Conservation (phyloP, 371 early-diverging fungal genomes). For the Lichtheimia corymbifera region DNA sequence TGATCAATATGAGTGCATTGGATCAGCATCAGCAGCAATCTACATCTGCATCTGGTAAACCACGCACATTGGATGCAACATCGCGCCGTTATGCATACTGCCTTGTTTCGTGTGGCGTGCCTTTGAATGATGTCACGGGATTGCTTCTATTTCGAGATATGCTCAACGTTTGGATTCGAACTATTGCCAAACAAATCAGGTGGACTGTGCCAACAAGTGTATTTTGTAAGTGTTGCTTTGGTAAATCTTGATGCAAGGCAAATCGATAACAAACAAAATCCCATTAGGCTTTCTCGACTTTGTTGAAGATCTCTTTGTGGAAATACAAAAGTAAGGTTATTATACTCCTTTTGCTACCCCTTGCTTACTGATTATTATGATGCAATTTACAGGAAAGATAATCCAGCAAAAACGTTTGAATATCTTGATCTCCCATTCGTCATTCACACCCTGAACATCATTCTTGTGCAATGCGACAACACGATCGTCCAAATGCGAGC, state of each 20-base stretch:
- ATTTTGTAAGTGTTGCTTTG: slow-evolving; percentile 35
- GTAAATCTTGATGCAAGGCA: not conserved
- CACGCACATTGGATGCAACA: slow-evolving; percentile 51
- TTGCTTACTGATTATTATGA: not conserved
- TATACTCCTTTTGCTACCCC: not conserved
- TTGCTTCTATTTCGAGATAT: slow-evolving; percentile 50
- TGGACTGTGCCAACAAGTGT: slow-evolving; percentile 54
- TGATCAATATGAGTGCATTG: no score
- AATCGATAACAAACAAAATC: not conserved
- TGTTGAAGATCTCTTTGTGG: slow-evolving; percentile 8
- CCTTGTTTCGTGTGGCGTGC: slow-evolving; percentile 42
- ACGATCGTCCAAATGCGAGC: slow-evolving; percentile 52
- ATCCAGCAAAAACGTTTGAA: not conserved
- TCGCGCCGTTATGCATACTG: slow-evolving; percentile 57
- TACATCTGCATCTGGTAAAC: slow-evolving; percentile 36
- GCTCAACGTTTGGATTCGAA: slow-evolving; percentile 58
- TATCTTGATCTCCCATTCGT: slow-evolving; percentile 49
- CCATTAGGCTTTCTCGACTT: slow-evolving; percentile 13
- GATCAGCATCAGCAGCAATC: not conserved
- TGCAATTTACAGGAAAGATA: not conserved
- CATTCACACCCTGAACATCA: slow-evolving; percentile 37
- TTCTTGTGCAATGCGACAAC: slow-evolving; percentile 50
- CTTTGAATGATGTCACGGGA: slow-evolving; percentile 13
- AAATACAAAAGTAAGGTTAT: slow-evolving; percentile 10
- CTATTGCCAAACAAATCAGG: slow-evolving; percentile 49